Conservation (phyloP, 805 yeast species). For the Starmerella roubikii region DNA sequence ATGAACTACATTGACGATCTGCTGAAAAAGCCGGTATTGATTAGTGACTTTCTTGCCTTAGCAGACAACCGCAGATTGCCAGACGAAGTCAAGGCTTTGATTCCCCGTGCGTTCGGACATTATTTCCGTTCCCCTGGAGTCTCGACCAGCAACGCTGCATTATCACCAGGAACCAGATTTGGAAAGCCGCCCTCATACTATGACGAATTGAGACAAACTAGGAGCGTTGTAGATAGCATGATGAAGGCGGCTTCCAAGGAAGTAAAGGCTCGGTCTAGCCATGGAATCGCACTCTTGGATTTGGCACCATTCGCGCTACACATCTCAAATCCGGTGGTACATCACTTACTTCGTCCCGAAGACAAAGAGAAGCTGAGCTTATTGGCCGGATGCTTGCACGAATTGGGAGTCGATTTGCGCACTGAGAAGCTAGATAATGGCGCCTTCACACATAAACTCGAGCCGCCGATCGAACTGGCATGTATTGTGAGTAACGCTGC, state of each 20-base stretch:
- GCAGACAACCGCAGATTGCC: slow-evolving; percentile 34
- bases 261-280: slow-evolving; percentile 11
- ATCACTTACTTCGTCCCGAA: slow-evolving; percentile 6
- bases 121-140: slow-evolving; percentile 34
- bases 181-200: slow-evolving; percentile 14
- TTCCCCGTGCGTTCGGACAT: slow-evolving; percentile 45
- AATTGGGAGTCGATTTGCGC: slow-evolving; percentile 16
- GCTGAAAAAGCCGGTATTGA: slow-evolving; percentile 33
- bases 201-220: slow-evolving; percentile 23
- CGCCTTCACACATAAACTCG: slow-evolving; percentile 21
- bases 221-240: slow-evolving; percentile 24
- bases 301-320: slow-evolving; percentile 24
- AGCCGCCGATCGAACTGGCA: slow-evolving; percentile 27
- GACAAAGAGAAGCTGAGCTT: slow-evolving; percentile 15
- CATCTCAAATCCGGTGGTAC: slow-evolving; percentile 21
- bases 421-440: slow-evolving; percentile 25
- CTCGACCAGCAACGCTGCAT: slow-evolving; percentile 8
- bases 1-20: slow-evolving; percentile 49
- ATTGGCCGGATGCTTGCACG: slow-evolving; percentile 20
- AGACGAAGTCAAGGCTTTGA: slow-evolving; percentile 14
- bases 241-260: slow-evolving; percentile 15
- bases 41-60: slow-evolving; percentile 68
- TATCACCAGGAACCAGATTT: slow-evolving; percentile 4
- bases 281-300: slow-evolving; percentile 18
- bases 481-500: slow-evolving; percentile 12